A percentile compares a stretch with the other conserved stretches of the same genome.
phyloP scores from a whole-genome alignment of 139 green algal genomes.

The Haematococcus sp. region DNA sequence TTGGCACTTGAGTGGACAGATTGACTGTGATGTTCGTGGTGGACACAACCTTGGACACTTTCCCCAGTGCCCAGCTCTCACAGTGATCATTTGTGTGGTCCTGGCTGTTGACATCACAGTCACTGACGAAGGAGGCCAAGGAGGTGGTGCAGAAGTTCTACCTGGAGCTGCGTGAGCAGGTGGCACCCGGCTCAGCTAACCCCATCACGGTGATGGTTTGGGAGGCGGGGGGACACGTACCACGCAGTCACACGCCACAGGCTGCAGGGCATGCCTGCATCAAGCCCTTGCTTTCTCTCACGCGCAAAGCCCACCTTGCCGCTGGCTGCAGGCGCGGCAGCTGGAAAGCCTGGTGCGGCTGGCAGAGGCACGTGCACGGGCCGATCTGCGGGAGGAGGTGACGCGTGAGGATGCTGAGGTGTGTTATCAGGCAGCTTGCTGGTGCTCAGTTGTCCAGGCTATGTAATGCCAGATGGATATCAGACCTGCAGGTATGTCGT shows the following conservation, averaged over 20 bases:
- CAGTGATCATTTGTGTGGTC: too few relatives aligned
- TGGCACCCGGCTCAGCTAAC: conserved; percentile 24
- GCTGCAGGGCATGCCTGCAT: too few relatives aligned
- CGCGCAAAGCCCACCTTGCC: not conserved
- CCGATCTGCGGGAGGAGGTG: conserved; percentile 77
- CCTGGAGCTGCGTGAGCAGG: conserved; percentile 63
- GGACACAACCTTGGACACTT: too few relatives aligned
- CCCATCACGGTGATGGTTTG: conserved; percentile 32
- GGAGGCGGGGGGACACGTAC: not conserved
- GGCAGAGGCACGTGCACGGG: conserved; percentile 79
- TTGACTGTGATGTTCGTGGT: too few relatives aligned
- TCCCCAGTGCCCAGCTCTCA: too few relatives aligned
- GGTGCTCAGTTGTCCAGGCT: too few relatives aligned
- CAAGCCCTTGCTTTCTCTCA: not conserved
- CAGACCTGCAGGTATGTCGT: too few relatives aligned
- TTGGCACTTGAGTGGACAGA: too few relatives aligned
- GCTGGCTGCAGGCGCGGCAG: conserved; percentile 61
- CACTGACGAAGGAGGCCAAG: conserved; percentile 7
- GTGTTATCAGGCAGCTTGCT: too few relatives aligned
- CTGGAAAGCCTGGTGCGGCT: conserved; percentile 92
- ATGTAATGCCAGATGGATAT: too few relatives aligned
- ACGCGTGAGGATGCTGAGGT: conserved; percentile 69
- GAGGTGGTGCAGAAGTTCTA: conserved; percentile 57
- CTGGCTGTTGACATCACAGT: not conserved
- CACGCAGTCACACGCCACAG: too few relatives aligned